phyloP scores from a whole-genome alignment of 2,329 filamentous ascomycete genomes.

The Colletotrichum sansevieriae region DNA sequence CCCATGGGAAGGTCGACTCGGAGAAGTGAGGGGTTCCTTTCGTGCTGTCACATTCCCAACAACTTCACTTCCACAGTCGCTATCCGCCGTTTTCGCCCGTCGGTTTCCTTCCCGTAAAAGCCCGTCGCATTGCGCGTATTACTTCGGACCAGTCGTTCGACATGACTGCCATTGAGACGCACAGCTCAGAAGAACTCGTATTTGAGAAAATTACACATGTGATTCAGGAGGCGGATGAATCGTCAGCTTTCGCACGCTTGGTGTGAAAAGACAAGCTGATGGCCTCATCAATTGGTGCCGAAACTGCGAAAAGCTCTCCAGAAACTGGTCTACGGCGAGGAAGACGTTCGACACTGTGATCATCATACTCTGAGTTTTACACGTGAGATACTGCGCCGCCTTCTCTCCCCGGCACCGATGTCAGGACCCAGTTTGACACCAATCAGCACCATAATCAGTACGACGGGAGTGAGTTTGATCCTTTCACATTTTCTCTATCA shows the following conservation, averaged over 20 bases:
- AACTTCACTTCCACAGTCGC: no score
- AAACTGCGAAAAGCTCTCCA: slow-evolving; percentile 33
- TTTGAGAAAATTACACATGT: neutral
- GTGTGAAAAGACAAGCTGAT: slow-evolving; percentile 23
- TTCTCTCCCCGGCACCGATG: neutral
- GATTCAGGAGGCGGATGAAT: slow-evolving; percentile 24
- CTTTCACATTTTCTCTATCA: neutral
- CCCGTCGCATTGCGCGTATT: no score
- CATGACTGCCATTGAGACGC: slow-evolving; percentile 6
- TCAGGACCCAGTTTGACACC: neutral
- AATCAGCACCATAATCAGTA: slow-evolving; percentile 34
- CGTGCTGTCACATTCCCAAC: no score
- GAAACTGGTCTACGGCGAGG: slow-evolving; percentile 43
- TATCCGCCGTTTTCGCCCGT: no score
- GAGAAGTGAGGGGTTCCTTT: no score
- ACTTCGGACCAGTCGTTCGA: neutral
- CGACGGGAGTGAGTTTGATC: slow-evolving; percentile 26
- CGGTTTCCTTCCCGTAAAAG: neutral
- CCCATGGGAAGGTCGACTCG: neutral
- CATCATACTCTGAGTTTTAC: slow-evolving; percentile 44
- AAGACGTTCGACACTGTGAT: slow-evolving; percentile 43
- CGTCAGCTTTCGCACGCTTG: slow-evolving; percentile 14
- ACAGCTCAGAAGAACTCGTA: neutral
- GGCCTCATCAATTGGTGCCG: slow-evolving; percentile 35
- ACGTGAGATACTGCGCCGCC: slow-evolving; percentile 38